Evolutionary conservation across 1,139 yeast species (phyloP), one percentile per base, ranked within the genome.

Genomic region (Geotrichum candidum): DNA sequence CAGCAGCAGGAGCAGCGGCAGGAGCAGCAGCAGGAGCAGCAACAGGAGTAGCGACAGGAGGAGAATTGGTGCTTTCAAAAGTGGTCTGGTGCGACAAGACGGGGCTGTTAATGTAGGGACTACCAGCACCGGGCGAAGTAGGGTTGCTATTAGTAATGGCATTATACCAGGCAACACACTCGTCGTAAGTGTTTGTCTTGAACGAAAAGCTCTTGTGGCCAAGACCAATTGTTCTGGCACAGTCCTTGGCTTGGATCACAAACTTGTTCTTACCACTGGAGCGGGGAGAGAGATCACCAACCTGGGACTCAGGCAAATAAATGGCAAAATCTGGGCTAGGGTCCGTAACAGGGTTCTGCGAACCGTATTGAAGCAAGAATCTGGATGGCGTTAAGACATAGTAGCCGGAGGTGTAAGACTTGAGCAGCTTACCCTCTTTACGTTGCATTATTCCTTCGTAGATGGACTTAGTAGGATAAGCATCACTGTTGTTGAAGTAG

Each of bases 311-410:
- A 5, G 84, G 84, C 56, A 82, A 68, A 65, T 77, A 81, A 33
- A 82, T 68, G 41, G 80, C 77, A 62, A 80, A 68, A 53, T 77
- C 77, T 9, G 84, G 84, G 18, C 73, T 72, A 10, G 81, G 73
- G 65, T 80, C 82, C 60, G 70, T 70, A 54, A 73, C 68, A 56
- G 70, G 71, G 52, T 80, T 78, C 64, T 77, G 74, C 15, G 81
- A 73, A 63, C 77, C 77, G 72, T 78, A 82, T 66, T 79, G 81
- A 64, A 79, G 79, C 54, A 82, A 68, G 69, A 74, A 80, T 41
- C 77, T 73, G 0, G 81, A 65, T 27, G 77, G 78, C 2, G 85
- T 78, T 59, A 82, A 72, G 51, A 80, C 84, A 69, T 75, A 81
- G 68, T 76, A 78, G 15, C 75, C 77, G 3, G 82, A 72, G 59